Percentiles rank a stretch among this genome's conserved stretches.
Conservation (phyloP, 2,329 filamentous ascomycete species). For the Metarhizium brunneum region DNA sequence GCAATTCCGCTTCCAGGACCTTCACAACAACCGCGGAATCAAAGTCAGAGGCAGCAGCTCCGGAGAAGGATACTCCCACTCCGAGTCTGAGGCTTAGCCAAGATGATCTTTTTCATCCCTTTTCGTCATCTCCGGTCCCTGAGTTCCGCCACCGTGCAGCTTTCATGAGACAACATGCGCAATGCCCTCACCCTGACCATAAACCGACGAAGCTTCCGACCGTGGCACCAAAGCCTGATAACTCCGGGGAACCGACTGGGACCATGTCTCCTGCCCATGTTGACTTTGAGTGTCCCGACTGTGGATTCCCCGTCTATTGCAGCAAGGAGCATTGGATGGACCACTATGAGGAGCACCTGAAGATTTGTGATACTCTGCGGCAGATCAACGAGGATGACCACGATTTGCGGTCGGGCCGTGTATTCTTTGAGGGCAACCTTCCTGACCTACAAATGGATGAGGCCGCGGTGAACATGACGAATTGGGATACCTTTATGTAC, state of each 20-base stretch:
- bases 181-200: conserved; percentile 87
- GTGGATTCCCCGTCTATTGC: conserved; percentile 88
- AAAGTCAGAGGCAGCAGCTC: conserved; percentile 18
- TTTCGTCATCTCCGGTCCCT: conserved; percentile 78
- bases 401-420: conserved; percentile 79
- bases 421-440: conserved; percentile 91
- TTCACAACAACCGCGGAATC: conserved; percentile 21
- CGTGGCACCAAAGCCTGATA: conserved; percentile 55
- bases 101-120: conserved; percentile 89
- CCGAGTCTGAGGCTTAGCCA: conserved; percentile 40
- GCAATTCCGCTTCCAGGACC: conserved; percentile 12
- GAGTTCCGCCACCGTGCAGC: conserved; percentile 81
- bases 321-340: conserved; percentile 92
- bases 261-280: conserved; percentile 68
- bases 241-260: conserved; percentile 44
- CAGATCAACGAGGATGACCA: conserved; percentile 99
- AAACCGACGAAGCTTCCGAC: conserved; percentile 61
- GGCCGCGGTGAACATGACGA: conserved; percentile 91
- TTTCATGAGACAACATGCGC: conserved; percentile 87
- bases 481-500: conserved; percentile 96
- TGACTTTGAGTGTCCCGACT: conserved; percentile 91
- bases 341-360: conserved; percentile 85
- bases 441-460: conserved; percentile 86
- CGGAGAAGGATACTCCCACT: conserved; percentile 13
- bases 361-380: conserved; percentile 82